Evolutionary conservation across 176 grass and related monocot genomes (phyloP).

Genomic region (sorghum (Sorghum bicolor)): DNA sequence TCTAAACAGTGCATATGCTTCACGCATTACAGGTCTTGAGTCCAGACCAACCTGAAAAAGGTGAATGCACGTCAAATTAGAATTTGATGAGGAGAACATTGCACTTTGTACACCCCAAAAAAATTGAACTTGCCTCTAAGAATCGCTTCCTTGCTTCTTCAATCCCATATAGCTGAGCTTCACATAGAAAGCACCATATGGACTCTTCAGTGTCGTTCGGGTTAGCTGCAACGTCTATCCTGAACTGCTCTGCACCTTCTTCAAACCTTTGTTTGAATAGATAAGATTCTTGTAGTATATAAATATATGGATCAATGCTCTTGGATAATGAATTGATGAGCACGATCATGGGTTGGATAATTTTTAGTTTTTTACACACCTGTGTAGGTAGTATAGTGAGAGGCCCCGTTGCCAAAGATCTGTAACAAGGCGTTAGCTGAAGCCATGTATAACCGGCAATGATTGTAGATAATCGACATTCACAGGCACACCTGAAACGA

Average conservation of each 20-base stretch:
- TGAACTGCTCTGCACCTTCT: conserved; percentile 86
- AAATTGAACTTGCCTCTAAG: conserved; percentile 59
- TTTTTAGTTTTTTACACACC: conserved; percentile 28
- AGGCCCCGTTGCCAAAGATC: conserved; percentile 93
- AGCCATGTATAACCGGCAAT: too few species aligned
- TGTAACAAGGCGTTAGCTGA: conserved; percentile 13
- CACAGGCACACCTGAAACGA: too few species aligned
- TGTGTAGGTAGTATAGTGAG: conserved; percentile 80
- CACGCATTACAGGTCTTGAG: conserved; percentile 69
- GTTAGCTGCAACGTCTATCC: conserved; percentile 76
- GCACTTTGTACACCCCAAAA: background rate
- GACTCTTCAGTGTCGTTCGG: conserved; percentile 82
- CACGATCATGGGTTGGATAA: background rate
- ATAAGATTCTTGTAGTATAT: background rate
- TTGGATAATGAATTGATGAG: too few species aligned
- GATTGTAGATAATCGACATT: too few species aligned
- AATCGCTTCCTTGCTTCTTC: conserved; percentile 68
- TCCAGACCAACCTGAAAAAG: conserved; percentile 69
- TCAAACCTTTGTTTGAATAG: conserved; percentile 45
- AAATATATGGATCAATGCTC: background rate
- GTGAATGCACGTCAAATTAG: background rate
- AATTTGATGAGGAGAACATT: background rate
- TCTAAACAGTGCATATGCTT: conserved; percentile 68
- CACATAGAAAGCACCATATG: conserved; percentile 91
- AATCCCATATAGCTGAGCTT: conserved; percentile 63